Evolutionary conservation across 2,329 filamentous ascomycete species (phyloP), one percentile per base, ranked within the genome.

Genomic region (Apiospora marii): DNA sequence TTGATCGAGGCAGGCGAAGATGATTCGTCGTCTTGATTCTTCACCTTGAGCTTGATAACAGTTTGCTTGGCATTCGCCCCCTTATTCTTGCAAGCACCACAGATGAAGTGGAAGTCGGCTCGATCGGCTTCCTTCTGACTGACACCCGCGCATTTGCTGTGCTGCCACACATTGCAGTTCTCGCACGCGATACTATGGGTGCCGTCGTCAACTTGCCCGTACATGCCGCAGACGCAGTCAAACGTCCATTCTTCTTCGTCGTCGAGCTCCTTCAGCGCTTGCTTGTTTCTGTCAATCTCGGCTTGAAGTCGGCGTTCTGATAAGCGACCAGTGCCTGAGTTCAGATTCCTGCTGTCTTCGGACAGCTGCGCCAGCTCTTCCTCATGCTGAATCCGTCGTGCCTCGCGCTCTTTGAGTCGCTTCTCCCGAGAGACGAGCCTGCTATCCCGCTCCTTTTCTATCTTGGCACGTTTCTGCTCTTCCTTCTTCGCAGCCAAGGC

Each of bases 101-200:
- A 98, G 75, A 98, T 83, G 79, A 98, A 98, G 74, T 94, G 91
- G 78, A 98, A 98, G 76, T 97, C 93, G 1, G 94, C 91, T 67
- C 91, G 88, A 75, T 98, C 96, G 0, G 95, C 95, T 74, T 95
- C 93, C 73, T 88, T 85, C 77, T 97, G 90, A 67, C 89, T 89
- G 75, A 98, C 93, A 53, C 92, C 92, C 73, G 98, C 89, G 80
- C 96, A 99, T 78, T 93, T 94, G 86, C 95, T 97, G 80, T 99
- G 96, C 81, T 98, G 96, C 96, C 96, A 99, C 68, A 97, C 92
- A 80, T 92, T 97, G 85, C 96, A 99, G 76, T 88, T 92, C 80
- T 99, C 96, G 83, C 96, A 99, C 41, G 95, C 93, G 75, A 99
- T 92, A 80, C 95, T 98, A 80, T 98, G 95, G 10, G 94, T 92